These are phyloP conservation scores for Astragalus glycyphyllos DNA, from an alignment of 306 rosid genomes.

Conservation along the genomic window DNA sequence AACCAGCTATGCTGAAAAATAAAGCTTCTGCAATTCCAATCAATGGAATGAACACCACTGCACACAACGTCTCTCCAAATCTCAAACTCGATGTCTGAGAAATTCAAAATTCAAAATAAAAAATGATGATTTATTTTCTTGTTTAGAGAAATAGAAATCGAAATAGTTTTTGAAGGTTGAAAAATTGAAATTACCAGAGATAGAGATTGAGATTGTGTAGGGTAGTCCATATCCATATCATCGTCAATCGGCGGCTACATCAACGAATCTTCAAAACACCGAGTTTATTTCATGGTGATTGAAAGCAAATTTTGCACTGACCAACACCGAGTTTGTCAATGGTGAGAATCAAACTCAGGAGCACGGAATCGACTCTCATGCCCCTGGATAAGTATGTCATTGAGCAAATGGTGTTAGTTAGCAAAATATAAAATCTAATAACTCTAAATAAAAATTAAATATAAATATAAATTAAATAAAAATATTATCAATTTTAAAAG, in stretches of 20 bases:
- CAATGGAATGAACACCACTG: constrained; percentile 53
- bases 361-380: too few species aligned
- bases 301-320: too few species aligned
- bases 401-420: too few species aligned
- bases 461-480: too few species aligned
- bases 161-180: background rate
- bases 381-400: too few species aligned
- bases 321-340: too few species aligned
- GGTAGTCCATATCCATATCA: constrained; percentile 22
- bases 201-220: constrained; percentile 1
- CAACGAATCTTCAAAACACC: background rate
- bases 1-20: constrained; percentile 48
- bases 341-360: too few species aligned
- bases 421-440: too few species aligned
- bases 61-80: constrained; percentile 54
- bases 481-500: too few species aligned
- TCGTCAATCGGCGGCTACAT: background rate
- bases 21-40: constrained; percentile 52
- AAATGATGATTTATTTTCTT: background rate
- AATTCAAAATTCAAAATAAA: background rate
- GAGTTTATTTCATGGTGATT: too few species aligned
- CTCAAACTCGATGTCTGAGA: constrained; percentile 53
- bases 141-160: background rate
- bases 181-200: background rate
- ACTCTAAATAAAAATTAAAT: too few species aligned